A percentile compares a stretch with the other conserved stretches of the same genome.
phyloP scores from a whole-genome alignment of 345 rosid genomes.

The Noccaea caerulescens region DNA sequence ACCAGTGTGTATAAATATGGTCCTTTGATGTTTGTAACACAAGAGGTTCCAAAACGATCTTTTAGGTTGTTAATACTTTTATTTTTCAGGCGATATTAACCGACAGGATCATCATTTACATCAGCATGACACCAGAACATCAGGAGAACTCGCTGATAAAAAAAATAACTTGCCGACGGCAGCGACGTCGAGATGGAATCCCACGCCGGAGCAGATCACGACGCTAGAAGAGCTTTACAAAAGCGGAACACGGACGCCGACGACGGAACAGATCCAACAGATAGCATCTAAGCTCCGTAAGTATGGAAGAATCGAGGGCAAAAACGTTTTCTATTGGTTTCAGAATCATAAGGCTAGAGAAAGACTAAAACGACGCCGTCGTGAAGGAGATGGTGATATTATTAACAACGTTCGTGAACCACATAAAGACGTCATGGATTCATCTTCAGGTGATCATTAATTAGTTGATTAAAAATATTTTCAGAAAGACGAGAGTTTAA shows the following conservation, averaged over 20 bases:
- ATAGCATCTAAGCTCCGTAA: conserved; percentile 63
- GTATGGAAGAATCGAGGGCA: conserved; percentile 75
- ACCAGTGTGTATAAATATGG: background rate
- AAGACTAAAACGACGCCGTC: conserved; percentile 63
- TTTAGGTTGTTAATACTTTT: conserved; percentile 16
- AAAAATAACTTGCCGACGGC: conserved; percentile 17
- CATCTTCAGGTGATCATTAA: conserved; percentile 27
- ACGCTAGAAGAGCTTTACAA: conserved; percentile 65
- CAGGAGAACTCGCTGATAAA: background rate
- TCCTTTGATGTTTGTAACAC: background rate
- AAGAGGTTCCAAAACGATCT: background rate
- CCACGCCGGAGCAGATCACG: conserved; percentile 69
- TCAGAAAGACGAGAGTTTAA: background rate
- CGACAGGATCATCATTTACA: background rate
- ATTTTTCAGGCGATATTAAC: conserved; percentile 9
- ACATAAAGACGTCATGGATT: conserved; percentile 26
- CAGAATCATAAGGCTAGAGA: conserved; percentile 82
- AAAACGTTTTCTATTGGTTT: conserved; percentile 84
- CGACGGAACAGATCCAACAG: conserved; percentile 66
- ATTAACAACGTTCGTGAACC: conserved; percentile 28
- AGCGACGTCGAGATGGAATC: conserved; percentile 71
- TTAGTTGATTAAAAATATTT: background rate
- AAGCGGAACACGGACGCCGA: conserved; percentile 63
- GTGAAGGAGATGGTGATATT: conserved; percentile 25
- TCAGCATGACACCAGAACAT: conserved; percentile 14